Base-by-base conservation (phyloP, 495 filamentous ascomycete genomes). In the Podospora comata region DNA sequence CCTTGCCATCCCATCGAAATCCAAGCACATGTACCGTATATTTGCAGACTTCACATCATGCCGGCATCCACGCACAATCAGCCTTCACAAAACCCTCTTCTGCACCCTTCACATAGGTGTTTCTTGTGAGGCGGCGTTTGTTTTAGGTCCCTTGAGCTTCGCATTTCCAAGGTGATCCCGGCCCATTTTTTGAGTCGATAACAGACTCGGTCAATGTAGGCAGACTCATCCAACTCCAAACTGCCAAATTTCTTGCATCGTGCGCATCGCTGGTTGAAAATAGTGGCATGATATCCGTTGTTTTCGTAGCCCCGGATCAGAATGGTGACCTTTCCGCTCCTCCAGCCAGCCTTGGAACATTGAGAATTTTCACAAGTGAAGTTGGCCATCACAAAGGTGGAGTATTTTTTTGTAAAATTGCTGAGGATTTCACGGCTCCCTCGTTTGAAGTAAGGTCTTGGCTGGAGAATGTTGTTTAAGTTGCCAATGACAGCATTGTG, bases 121-220 rank as follows among this genome's bases (percentile, higher is more conserved):
- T 5, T 16, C 58, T 66, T 65, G 64, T 78, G 73, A 39, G 69
- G 65, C n/a, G 67, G 72, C 6, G 65, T 67, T 20, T 0, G 1
- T 13, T 60, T 67, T 0, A 20, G 3, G 2, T 18, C 39, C 16
- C 34, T 56, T 19, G 62, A 65, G 4, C 18, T 19, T 23, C 56
- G 74, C 48, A 2, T 16, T 44, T 70, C 67, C 62, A 72, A 28
- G 16, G 2, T 6, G 53, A 78, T 56, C 19, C 72, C 73, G 20
- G 70, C 71, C 75, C 73, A 77, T 62, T 68, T 74, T 66, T 76
- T 77, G 26, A 77, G 62, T 28, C 75, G 65, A 34, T 76, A 77
- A 20, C 63, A 62, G 6, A 78, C 71, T 32, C 76, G 70, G 28
- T 78, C 73, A 7, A 77, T 58, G 54, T 78, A 78, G 1, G 72